These are phyloP conservation scores for Coniochaeta pulveracea DNA, from an alignment of 2,329 filamentous ascomycete species.

Conservation along the genomic window DNA sequence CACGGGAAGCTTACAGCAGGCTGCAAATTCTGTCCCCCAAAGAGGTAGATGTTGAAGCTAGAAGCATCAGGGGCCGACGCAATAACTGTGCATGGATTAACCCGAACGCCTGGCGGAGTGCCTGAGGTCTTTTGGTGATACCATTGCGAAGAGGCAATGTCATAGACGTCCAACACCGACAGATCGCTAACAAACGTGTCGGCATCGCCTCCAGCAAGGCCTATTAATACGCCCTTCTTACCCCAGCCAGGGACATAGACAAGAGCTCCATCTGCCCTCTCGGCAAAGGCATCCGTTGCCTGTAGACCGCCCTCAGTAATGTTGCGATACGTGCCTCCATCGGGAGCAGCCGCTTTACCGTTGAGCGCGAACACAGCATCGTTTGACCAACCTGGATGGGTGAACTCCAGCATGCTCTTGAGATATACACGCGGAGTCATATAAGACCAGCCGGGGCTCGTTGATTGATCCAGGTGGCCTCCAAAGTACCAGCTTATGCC, in stretches of 20 bases:
- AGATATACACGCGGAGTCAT: conserved; percentile 54
- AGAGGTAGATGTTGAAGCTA: conserved; percentile 69
- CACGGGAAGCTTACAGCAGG: conserved; percentile 34
- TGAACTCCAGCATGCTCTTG: conserved; percentile 65
- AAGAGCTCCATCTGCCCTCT: conserved; percentile 62
- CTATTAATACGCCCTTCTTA: conserved; percentile 56
- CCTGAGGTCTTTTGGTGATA: conserved; percentile 63
- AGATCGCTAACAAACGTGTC: conserved; percentile 50
- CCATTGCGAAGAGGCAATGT: conserved; percentile 60
- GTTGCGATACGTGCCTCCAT: conserved; percentile 57
- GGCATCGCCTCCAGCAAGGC: conserved; percentile 61
- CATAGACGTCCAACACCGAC: conserved; percentile 56
- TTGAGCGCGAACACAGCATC: conserved; percentile 45
- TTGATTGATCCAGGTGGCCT: conserved; percentile 55
- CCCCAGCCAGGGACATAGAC: conserved; percentile 69
- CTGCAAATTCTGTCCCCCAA: conserved; percentile 62
- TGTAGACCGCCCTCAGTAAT: conserved; percentile 63
- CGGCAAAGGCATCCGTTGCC: conserved; percentile 53
- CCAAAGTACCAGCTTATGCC: conserved; percentile 71
- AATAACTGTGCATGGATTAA: conserved; percentile 62
- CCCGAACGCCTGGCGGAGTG: conserved; percentile 48
- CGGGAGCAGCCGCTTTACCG: conserved; percentile 42
- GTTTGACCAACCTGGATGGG: conserved; percentile 59
- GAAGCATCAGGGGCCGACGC: conserved; percentile 60
- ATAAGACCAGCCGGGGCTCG: conserved; percentile 54